Conservation (phyloP, 2,329 filamentous ascomycete genomes). For the Diaporthe sp. region DNA sequence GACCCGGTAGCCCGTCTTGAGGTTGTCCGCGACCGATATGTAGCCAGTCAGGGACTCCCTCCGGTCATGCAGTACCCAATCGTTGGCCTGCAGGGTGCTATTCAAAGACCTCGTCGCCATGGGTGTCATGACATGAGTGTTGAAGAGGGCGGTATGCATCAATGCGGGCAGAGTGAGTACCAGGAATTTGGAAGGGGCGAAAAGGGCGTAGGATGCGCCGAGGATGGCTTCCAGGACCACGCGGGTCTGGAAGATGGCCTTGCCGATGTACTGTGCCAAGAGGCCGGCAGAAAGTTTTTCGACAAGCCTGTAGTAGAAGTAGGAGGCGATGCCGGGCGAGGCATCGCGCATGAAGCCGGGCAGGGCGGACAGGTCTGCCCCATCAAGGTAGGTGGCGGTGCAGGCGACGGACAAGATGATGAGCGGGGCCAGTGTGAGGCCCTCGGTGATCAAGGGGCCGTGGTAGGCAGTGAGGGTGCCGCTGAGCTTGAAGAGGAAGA, state of each 20-base stretch:
- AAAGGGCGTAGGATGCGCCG: slow-evolving; percentile 72
- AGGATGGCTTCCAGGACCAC: slow-evolving; percentile 79
- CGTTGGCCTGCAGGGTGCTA: slow-evolving; percentile 71
- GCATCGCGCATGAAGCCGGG: slow-evolving; percentile 73
- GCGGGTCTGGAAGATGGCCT: slow-evolving; percentile 75
- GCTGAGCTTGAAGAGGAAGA: slow-evolving; percentile 77
- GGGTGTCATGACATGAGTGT: slow-evolving; percentile 78
- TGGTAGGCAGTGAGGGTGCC: slow-evolving; percentile 73
- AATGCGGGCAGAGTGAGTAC: slow-evolving; percentile 79
- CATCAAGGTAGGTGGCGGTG: slow-evolving; percentile 75
- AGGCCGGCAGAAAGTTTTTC: slow-evolving; percentile 57
- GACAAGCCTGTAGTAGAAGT: slow-evolving; percentile 71
- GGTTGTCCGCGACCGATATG: slow-evolving; percentile 87
- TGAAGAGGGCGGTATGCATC: slow-evolving; percentile 77
- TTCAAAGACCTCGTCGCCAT: slow-evolving; percentile 75
- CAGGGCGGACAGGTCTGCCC: slow-evolving; percentile 67
- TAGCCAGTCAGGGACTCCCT: slow-evolving; percentile 92
- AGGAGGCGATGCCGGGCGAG: slow-evolving; percentile 75
- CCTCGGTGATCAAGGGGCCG: slow-evolving; percentile 83
- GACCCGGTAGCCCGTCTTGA: slow-evolving; percentile 78
- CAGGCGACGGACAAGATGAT: slow-evolving; percentile 74
- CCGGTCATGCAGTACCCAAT: slow-evolving; percentile 84
- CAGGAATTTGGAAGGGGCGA: slow-evolving; percentile 78
- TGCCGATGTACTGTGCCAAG: slow-evolving; percentile 69
- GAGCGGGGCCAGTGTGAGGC: slow-evolving; percentile 79